phyloP scores from a whole-genome alignment of 768 basidiomycete genomes.

The Mycena olivaceomarginata region DNA sequence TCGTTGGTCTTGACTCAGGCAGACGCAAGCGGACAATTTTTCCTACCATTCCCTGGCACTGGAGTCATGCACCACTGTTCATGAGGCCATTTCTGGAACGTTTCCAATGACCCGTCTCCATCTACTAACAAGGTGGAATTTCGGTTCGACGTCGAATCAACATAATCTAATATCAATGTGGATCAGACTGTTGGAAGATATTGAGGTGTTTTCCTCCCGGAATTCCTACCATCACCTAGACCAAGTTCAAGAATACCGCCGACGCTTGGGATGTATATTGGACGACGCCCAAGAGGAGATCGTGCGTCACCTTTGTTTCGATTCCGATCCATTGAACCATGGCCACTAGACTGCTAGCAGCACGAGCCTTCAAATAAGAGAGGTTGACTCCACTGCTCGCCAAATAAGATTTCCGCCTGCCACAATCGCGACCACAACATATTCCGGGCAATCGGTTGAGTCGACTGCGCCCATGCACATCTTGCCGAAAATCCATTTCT shows the following conservation, averaged over 20 bases:
- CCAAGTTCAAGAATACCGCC: constrained; percentile 27
- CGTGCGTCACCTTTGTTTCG: neutral
- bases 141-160: neutral
- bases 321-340: neutral
- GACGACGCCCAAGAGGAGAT: neutral
- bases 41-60: constrained; percentile 16
- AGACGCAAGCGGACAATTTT: neutral
- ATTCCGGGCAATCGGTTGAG: neutral
- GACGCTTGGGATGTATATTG: neutral
- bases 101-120: neutral
- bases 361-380: constrained; percentile 18
- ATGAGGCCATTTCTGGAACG: neutral
- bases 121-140: constrained; percentile 10
- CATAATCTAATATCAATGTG: neutral
- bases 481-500: neutral
- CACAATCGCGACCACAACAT: neutral
- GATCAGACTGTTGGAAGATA: constrained; percentile 18
- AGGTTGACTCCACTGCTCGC: neutral
- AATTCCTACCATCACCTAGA: neutral
- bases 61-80: constrained; percentile 17
- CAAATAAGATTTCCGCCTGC: constrained; percentile 6
- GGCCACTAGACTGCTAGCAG: constrained; percentile 2
- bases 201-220: constrained; percentile 11
- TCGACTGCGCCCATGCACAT: neutral
- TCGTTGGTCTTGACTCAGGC: neutral